Evolutionary conservation across 139 green algal species (phyloP).

Genomic region (Chlorella vulgaris): DNA sequence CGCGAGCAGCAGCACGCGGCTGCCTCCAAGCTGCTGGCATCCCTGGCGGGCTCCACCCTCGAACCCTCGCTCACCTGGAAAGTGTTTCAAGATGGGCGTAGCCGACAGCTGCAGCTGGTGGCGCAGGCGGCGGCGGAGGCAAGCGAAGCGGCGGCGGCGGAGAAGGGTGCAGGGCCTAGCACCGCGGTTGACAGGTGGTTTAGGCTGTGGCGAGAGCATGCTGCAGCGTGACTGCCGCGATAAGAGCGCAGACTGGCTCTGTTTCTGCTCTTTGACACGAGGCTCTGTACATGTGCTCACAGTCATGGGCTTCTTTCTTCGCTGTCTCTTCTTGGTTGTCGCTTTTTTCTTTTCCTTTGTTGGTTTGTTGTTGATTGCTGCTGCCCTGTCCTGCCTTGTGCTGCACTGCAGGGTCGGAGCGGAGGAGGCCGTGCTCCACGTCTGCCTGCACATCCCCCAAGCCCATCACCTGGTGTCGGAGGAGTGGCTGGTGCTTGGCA

Average conservation of each 20-base stretch:
- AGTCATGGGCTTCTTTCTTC: no score
- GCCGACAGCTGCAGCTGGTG: conserved; percentile 23
- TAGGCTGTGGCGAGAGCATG: not conserved
- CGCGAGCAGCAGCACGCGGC: not conserved
- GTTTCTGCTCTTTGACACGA: no score
- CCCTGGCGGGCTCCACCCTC: not conserved
- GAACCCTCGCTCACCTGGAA: not conserved
- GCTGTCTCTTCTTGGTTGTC: no score
- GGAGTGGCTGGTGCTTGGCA: conserved; percentile 50
- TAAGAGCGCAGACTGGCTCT: no score
- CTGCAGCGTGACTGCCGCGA: no score
- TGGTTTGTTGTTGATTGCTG: not conserved
- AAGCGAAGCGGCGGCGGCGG: not conserved
- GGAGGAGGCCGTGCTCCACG: conserved; percentile 25
- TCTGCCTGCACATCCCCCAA: conserved; percentile 34
- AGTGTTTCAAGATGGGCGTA: conserved; percentile 7
- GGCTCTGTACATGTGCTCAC: no score
- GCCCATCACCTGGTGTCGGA: conserved; percentile 30
- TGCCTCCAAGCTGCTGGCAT: not conserved
- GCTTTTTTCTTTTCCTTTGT: no score
- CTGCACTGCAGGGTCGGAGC: conserved; percentile 15
- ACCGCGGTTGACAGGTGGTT: not conserved
- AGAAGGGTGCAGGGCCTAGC: not conserved
- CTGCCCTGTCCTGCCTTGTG: not conserved
- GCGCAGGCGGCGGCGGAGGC: conserved; percentile 10